Percentiles rank a stretch among this genome's conserved stretches.
Evolutionary conservation across 805 yeast species (phyloP).

Genomic region (Spathaspora girioi): DNA sequence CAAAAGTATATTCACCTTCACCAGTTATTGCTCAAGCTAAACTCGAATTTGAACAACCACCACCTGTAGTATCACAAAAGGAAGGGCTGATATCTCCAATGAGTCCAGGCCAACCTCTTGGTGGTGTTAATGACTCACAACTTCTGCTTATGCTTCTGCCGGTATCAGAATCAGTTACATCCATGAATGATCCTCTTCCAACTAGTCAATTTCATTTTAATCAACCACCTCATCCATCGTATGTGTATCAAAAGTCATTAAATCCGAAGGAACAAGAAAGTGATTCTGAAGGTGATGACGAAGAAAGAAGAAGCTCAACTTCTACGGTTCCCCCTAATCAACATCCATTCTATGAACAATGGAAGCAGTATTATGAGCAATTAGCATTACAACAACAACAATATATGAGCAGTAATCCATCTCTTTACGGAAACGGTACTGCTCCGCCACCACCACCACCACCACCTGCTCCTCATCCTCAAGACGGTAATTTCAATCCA

Average conservation of each 20-base stretch:
- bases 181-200: neutral
- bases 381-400: slow-evolving; percentile 18
- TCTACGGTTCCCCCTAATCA: slow-evolving; percentile 10
- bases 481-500: slow-evolving; percentile 9
- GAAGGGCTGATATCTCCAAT: neutral
- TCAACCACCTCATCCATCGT: neutral
- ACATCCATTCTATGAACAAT: slow-evolving; percentile 34
- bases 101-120: neutral
- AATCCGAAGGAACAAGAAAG: neutral
- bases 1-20: neutral
- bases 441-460: neutral
- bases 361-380: slow-evolving; percentile 34
- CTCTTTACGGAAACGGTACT: slow-evolving; percentile 3
- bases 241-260: neutral
- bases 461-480: neutral
- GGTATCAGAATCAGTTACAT: neutral
- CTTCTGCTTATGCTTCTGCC: neutral
- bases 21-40: neutral
- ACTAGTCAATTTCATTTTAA: neutral
- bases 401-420: slow-evolving; percentile 7
- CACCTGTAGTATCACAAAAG: neutral
- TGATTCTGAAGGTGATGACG: slow-evolving; percentile 4
- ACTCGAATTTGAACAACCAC: neutral
- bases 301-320: slow-evolving; percentile 4
- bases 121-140: neutral